These are phyloP conservation scores for Dryas alaskensis DNA, from an alignment of 306 rosid genomes.

Conservation along the genomic window DNA sequence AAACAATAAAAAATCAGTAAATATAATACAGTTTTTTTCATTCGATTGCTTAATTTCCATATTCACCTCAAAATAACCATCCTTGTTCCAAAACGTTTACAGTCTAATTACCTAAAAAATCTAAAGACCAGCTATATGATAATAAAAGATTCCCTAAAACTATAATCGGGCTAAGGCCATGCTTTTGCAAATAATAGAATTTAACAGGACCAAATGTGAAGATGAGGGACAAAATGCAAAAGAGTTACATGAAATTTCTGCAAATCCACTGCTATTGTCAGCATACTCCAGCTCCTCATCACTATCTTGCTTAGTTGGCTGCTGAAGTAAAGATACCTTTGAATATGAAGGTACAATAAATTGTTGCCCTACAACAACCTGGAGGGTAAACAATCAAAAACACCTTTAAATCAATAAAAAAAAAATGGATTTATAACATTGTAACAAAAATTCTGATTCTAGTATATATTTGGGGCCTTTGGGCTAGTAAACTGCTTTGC, in stretches of 20 bases:
- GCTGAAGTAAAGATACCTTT: conserved; percentile 73
- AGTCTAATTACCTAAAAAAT: background rate
- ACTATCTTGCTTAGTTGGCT: conserved; percentile 86
- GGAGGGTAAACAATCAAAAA: conserved; percentile 39
- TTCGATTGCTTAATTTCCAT: conserved; percentile 12
- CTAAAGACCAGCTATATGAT: background rate
- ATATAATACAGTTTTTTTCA: conserved; percentile 3
- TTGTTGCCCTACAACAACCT: conserved; percentile 78
- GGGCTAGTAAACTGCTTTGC: background rate
- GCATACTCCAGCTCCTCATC: conserved; percentile 99
- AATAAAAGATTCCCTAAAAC: background rate
- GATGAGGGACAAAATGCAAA: background rate
- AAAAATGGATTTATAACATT: background rate
- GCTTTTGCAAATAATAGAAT: conserved; percentile 9
- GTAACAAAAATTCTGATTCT: background rate
- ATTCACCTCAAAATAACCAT: background rate
- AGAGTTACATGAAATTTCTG: conserved; percentile 36
- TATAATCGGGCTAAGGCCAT: conserved; percentile 1
- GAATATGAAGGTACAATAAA: conserved; percentile 84
- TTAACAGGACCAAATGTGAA: conserved; percentile 16
- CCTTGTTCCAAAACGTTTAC: background rate
- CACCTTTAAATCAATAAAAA: conserved; percentile 6
- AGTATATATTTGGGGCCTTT: background rate
- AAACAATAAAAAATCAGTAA: background rate
- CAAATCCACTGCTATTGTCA: conserved; percentile 72